Conservation (phyloP, 2,329 filamentous ascomycete genomes). For the Trichoderma sp. region DNA sequence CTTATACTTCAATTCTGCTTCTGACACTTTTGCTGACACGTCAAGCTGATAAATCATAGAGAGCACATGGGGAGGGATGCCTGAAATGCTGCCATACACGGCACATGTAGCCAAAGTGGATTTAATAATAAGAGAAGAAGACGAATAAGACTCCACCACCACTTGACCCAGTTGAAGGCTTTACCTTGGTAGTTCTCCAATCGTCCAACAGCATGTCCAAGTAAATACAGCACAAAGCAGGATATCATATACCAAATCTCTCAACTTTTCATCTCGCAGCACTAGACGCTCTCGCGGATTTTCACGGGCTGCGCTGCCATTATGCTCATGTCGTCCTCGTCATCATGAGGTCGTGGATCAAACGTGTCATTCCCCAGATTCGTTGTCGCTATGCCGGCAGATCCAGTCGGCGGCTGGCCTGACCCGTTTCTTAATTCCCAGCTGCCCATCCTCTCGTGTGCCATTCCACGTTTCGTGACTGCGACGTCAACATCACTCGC, state of each 20-base stretch:
- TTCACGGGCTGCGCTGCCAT: conserved; percentile 37
- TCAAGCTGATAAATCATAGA: background rate
- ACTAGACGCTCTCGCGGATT: conserved; percentile 39
- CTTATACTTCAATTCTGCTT: background rate
- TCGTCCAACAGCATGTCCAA: background rate
- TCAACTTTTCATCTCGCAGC: background rate
- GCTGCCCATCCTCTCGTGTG: conserved; percentile 47
- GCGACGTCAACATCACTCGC: conserved; percentile 43
- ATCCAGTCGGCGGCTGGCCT: conserved; percentile 19
- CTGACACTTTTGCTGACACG: background rate
- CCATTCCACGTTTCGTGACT: conserved; percentile 38
- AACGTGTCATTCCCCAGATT: conserved; percentile 19
- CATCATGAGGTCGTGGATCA: conserved; percentile 22
- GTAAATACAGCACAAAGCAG: background rate
- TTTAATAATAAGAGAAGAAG: background rate
- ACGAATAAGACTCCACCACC: background rate
- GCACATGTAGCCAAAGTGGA: background rate
- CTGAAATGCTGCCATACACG: background rate
- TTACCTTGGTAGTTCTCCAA: background rate
- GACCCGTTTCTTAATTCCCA: conserved; percentile 43
- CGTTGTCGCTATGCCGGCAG: conserved; percentile 27
- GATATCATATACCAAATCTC: background rate
- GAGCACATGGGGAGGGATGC: background rate
- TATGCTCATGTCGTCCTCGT: conserved; percentile 33
- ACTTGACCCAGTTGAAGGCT: background rate